These are phyloP conservation scores for Eremomyces bilateralis DNA, from an alignment of 495 filamentous ascomycete genomes.

Conservation along the genomic window DNA sequence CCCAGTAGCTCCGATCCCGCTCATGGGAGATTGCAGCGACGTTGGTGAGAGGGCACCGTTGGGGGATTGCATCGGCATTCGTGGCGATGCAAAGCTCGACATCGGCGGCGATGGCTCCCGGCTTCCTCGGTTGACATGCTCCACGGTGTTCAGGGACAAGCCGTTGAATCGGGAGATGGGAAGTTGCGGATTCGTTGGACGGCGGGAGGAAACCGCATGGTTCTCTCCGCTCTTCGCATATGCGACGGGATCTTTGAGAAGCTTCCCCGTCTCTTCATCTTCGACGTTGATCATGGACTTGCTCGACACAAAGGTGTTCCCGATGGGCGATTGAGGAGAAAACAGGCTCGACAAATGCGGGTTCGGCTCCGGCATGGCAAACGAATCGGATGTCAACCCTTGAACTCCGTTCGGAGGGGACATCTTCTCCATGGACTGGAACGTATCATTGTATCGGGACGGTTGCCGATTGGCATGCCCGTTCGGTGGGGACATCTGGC, in stretches of 20 bases:
- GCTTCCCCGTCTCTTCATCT: slow-evolving; percentile 58
- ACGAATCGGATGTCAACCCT: slow-evolving; percentile 28
- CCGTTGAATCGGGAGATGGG: slow-evolving; percentile 48
- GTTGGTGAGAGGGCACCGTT: slow-evolving; percentile 20
- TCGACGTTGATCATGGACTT: slow-evolving; percentile 77
- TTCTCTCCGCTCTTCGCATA: slow-evolving; percentile 58
- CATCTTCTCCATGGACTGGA: slow-evolving; percentile 51
- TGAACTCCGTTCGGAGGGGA: slow-evolving; percentile 38
- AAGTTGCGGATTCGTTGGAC: slow-evolving; percentile 53
- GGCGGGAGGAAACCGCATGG: slow-evolving; percentile 28
- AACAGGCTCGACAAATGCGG: slow-evolving; percentile 53
- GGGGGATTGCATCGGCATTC: slow-evolving; percentile 28
- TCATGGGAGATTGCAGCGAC: not conserved
- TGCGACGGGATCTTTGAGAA: slow-evolving; percentile 64
- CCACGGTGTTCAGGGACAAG: slow-evolving; percentile 52
- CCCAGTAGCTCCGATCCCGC: too few species aligned
- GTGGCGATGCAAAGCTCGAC: slow-evolving; percentile 29
- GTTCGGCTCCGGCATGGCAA: slow-evolving; percentile 36
- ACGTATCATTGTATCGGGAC: slow-evolving; percentile 57
- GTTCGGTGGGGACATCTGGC: slow-evolving; percentile 22
- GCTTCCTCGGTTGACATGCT: too few species aligned
- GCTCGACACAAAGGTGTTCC: slow-evolving; percentile 52
- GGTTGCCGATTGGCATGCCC: slow-evolving; percentile 41
- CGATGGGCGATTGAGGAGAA: slow-evolving; percentile 66
- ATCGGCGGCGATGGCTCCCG: slow-evolving; percentile 26